phyloP scores from a whole-genome alignment of 768 basidiomycete genomes.

The Leucocoprinus birnbaumii region DNA sequence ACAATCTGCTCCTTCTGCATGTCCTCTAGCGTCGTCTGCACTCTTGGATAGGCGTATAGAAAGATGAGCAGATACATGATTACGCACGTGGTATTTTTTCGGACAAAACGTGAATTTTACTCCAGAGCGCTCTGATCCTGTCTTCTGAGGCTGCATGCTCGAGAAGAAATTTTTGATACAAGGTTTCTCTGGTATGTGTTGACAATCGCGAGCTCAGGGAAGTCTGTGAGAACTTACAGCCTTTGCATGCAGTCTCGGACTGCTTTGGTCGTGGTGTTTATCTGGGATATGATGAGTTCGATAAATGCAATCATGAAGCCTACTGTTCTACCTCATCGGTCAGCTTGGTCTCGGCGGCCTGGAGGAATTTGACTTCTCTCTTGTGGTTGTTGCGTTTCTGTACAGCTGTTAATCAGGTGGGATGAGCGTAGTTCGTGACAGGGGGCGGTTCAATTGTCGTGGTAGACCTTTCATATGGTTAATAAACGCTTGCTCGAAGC shows the following conservation, averaged over 20 bases:
- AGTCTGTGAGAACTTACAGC: background rate
- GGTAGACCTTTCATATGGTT: slow-evolving; percentile 6
- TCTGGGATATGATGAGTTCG: background rate
- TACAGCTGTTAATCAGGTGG: background rate
- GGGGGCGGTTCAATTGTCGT: background rate
- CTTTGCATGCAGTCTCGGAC: slow-evolving; percentile 1
- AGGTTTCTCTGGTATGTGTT: background rate
- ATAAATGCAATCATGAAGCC: background rate
- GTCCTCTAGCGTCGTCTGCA: slow-evolving; percentile 1
- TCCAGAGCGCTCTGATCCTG: slow-evolving; percentile 1
- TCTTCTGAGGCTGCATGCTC: slow-evolving; percentile 7
- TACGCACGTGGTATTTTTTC: slow-evolving; percentile 5
- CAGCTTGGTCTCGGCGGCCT: slow-evolving; percentile 1
- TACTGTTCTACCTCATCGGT: slow-evolving; percentile 1
- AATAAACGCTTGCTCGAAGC: slow-evolving; percentile 7
- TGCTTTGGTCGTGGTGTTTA: background rate
- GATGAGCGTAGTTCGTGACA: background rate
- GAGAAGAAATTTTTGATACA: slow-evolving; percentile 2
- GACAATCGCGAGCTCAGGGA: background rate
- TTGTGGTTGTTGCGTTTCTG: slow-evolving; percentile 5
- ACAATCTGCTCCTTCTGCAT: background rate
- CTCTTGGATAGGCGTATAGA: too few species aligned
- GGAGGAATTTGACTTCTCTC: slow-evolving; percentile 3
- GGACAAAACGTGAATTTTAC: background rate
- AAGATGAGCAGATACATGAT: background rate